Evolutionary conservation across 352 stramenopile species (phyloP).

Genomic region (Globisporangium emineosum): DNA sequence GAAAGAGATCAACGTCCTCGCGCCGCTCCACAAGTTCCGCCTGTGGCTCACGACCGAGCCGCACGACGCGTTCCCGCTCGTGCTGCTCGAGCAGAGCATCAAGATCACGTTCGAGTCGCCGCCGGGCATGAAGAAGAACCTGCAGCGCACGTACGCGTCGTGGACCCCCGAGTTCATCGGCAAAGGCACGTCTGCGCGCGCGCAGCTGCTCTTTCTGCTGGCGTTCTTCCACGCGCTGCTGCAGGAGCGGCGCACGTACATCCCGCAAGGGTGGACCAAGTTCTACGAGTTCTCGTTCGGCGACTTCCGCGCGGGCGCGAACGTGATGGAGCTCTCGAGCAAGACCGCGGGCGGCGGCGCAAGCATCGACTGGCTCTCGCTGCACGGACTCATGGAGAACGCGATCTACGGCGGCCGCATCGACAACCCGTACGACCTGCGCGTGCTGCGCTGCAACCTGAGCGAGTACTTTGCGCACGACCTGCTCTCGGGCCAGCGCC

Average conservation of each 20-base stretch:
- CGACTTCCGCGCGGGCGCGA: slow-evolving; percentile 90
- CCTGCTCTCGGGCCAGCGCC: slow-evolving; percentile 61
- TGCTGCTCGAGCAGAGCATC: slow-evolving; percentile 90
- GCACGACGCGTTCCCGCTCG: slow-evolving; percentile 87
- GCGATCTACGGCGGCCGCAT: slow-evolving; percentile 94
- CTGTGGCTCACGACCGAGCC: slow-evolving; percentile 95
- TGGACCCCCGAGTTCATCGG: slow-evolving; percentile 84
- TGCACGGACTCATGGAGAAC: slow-evolving; percentile 95
- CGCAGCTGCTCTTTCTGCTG: slow-evolving; percentile 86
- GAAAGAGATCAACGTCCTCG: slow-evolving; percentile 83
- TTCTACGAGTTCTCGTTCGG: slow-evolving; percentile 96
- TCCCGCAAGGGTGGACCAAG: slow-evolving; percentile 95
- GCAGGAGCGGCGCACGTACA: slow-evolving; percentile 89
- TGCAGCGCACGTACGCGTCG: slow-evolving; percentile 89
- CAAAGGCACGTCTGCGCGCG: slow-evolving; percentile 32
- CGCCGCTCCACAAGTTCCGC: slow-evolving; percentile 84
- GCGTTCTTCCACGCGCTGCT: slow-evolving; percentile 89
- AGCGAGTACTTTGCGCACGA: slow-evolving; percentile 84
- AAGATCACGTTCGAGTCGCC: slow-evolving; percentile 96
- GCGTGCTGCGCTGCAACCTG: slow-evolving; percentile 89
- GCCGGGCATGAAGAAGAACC: slow-evolving; percentile 94
- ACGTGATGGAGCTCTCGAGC: slow-evolving; percentile 84
- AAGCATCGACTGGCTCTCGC: slow-evolving; percentile 86
- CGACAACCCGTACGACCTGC: slow-evolving; percentile 91
- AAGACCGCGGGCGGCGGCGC: slow-evolving; percentile 24